Conservation (phyloP, 352 stramenopile genomes). For the Phytopythium aichiense region DNA sequence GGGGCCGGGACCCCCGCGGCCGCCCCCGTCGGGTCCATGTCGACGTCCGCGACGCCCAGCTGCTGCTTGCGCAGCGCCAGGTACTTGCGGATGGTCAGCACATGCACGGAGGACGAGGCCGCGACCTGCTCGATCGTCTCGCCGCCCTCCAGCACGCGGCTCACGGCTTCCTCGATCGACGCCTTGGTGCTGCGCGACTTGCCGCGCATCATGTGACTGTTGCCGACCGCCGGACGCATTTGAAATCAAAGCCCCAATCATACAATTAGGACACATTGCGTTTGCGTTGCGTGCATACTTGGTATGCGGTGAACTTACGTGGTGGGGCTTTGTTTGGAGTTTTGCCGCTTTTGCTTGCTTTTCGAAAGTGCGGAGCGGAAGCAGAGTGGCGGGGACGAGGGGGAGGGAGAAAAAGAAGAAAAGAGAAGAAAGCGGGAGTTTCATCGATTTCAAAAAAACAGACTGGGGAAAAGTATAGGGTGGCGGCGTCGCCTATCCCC, state of each 20-base stretch:
- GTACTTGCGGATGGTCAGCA: constrained; percentile 10
- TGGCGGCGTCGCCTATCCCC: no score
- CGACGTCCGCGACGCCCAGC: no score
- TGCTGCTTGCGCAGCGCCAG: constrained; percentile 2
- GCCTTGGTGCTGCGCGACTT: constrained; percentile 11
- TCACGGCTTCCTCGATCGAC: constrained; percentile 9
- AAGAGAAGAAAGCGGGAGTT: not conserved
- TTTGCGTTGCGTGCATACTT: no score
- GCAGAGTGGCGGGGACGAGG: not conserved
- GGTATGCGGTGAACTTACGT: not conserved
- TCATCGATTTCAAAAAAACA: no score
- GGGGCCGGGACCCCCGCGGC: not conserved
- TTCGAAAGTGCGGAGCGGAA: constrained; percentile 2
- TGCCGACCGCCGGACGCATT: no score
- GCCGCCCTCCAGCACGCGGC: constrained; percentile 6
- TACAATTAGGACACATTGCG: no score
- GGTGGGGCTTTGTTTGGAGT: not conserved
- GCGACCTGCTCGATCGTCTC: constrained; percentile 7
- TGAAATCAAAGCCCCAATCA: not conserved
- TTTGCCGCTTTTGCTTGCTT: constrained; percentile 3
- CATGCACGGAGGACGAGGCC: constrained; percentile 4
- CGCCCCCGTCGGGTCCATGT: not conserved
- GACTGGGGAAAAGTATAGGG: no score
- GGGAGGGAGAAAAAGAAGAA: not conserved
- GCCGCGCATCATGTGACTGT: constrained; percentile 1